phyloP scores from a whole-genome alignment of 495 filamentous ascomycete genomes.

The Hypoxylon fuscum region DNA sequence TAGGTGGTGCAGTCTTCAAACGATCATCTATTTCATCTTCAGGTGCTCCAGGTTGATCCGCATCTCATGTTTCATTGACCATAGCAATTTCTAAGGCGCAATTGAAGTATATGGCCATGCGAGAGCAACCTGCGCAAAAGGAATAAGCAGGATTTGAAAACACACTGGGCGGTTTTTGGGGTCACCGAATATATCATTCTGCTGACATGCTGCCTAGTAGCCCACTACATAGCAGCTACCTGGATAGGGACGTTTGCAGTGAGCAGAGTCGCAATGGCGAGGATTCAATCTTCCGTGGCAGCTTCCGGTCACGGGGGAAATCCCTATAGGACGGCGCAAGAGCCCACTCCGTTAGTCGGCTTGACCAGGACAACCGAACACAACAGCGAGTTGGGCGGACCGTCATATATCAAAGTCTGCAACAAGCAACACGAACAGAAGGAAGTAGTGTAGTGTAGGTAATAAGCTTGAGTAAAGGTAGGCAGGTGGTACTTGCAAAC shows the following conservation, averaged over 20 bases:
- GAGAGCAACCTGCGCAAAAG: not conserved
- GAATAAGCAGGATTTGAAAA: not conserved
- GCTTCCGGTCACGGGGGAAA: slow-evolving; percentile 15
- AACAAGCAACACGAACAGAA: not conserved
- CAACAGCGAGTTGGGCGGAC: not conserved
- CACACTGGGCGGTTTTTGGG: not conserved
- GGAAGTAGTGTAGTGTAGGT: not conserved
- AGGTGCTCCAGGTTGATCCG: too few species aligned
- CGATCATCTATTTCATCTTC: not conserved
- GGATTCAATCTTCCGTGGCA: slow-evolving; percentile 17
- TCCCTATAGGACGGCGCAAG: slow-evolving; percentile 26
- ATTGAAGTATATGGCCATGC: not conserved
- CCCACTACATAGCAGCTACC: not conserved
- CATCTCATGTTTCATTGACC: too few species aligned
- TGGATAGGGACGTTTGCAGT: slow-evolving; percentile 1
- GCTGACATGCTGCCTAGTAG: not conserved
- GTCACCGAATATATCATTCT: slow-evolving; percentile 3
- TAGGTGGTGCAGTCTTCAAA: too few species aligned
- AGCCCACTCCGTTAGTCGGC: slow-evolving; percentile 20
- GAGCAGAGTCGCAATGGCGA: slow-evolving; percentile 8
- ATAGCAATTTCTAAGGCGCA: too few species aligned
- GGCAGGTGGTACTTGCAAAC: slow-evolving; percentile 12
- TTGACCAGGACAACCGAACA: slow-evolving; percentile 18
- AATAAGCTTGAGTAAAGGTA: not conserved
- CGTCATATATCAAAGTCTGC: slow-evolving; percentile 7